A percentile compares a stretch with the other conserved stretches of the same genome.
Evolutionary conservation across 2,329 filamentous ascomycete genomes (phyloP).

Genomic region (Cladosporium austrohemisphaericum): DNA sequence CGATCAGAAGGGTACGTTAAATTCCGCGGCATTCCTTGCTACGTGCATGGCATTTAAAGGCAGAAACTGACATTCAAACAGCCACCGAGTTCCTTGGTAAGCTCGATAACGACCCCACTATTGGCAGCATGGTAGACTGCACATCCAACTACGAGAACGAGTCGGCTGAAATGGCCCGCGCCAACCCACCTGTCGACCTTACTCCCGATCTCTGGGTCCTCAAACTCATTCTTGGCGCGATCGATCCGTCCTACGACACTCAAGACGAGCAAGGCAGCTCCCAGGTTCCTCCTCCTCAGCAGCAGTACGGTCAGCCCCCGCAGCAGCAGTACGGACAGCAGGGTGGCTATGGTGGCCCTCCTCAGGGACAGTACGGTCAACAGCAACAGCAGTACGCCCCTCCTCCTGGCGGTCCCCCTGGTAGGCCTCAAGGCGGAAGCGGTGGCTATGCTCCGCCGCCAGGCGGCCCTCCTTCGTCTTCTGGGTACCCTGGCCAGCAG

Average conservation of each 20-base stretch:
- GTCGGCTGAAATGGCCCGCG: constrained; percentile 61
- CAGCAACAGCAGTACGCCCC: constrained; percentile 16
- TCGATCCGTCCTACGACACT: constrained; percentile 62
- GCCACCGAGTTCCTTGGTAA: constrained; percentile 59
- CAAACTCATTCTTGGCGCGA: constrained; percentile 64
- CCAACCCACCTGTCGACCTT: constrained; percentile 58
- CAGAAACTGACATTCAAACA: neutral
- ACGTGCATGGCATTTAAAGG: neutral
- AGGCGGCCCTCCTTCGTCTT: constrained; percentile 1
- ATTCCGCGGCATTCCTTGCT: neutral
- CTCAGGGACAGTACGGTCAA: constrained; percentile 25
- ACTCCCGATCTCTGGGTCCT: constrained; percentile 64
- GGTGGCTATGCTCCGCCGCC: constrained; percentile 5
- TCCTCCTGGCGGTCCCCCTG: constrained; percentile 4
- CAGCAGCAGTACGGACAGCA: constrained; percentile 31
- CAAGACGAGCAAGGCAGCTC: constrained; percentile 56
- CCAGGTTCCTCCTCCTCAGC: constrained; percentile 27
- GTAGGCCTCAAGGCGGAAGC: neutral
- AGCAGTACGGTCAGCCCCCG: constrained; percentile 31
- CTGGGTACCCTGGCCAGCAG: constrained; percentile 13
- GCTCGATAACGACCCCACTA: constrained; percentile 60
- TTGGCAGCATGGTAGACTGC: constrained; percentile 53
- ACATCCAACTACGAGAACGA: constrained; percentile 60
- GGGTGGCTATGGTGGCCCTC: constrained; percentile 28
- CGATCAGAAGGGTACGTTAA: constrained; percentile 49